Evolutionary conservation across 768 basidiomycete species (phyloP).

Genomic region (Amanita rubescens): DNA sequence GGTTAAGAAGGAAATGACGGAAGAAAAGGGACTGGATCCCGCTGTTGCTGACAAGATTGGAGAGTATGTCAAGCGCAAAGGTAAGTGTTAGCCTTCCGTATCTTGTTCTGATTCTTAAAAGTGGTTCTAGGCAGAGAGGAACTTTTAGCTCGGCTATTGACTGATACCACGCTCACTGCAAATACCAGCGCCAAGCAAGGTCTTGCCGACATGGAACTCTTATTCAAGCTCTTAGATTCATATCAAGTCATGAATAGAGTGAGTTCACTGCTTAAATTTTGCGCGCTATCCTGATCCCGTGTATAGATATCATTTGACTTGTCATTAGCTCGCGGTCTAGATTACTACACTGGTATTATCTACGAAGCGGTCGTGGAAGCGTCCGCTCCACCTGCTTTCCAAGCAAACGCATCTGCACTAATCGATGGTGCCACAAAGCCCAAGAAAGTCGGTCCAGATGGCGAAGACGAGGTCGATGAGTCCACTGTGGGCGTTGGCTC

Average conservation of each 20-base stretch:
- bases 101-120: neutral
- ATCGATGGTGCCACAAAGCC: slow-evolving; percentile 35
- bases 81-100: slow-evolving; percentile 25
- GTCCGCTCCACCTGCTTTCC: slow-evolving; percentile 86
- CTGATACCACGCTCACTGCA: slow-evolving; percentile 55
- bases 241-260: slow-evolving; percentile 79
- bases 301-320: slow-evolving; percentile 88
- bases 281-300: neutral
- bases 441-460: slow-evolving; percentile 32
- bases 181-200: slow-evolving; percentile 78
- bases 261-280: slow-evolving; percentile 7
- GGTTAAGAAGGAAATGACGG: slow-evolving; percentile 94
- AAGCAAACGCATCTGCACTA: slow-evolving; percentile 27
- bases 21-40: slow-evolving; percentile 83
- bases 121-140: slow-evolving; percentile 57
- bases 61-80: slow-evolving; percentile 94
- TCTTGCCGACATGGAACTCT: slow-evolving; percentile 74
- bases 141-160: slow-evolving; percentile 62
- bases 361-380: slow-evolving; percentile 94
- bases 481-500: slow-evolving; percentile 95
- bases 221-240: slow-evolving; percentile 77
- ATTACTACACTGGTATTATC: slow-evolving; percentile 98
- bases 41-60: slow-evolving; percentile 89
- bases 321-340: slow-evolving; percentile 93
- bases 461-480: slow-evolving; percentile 87